These are phyloP conservation scores for Lagenidium sp. DNA, from an alignment of 352 stramenopile genomes.

Conservation along the genomic window DNA sequence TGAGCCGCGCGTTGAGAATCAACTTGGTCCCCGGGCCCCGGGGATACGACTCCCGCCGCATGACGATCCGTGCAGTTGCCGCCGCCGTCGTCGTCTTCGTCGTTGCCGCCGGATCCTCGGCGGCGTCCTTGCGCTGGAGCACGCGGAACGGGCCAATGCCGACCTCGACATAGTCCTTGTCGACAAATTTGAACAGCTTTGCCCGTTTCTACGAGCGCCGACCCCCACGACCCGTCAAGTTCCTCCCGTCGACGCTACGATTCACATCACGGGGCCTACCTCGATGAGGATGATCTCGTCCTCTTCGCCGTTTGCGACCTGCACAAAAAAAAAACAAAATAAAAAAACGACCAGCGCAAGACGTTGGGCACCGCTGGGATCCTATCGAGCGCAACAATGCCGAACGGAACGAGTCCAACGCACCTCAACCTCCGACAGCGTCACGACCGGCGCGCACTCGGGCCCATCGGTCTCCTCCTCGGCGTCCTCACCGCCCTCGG, in stretches of 20 bases:
- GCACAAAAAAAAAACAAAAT: background rate
- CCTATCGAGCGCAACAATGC: background rate
- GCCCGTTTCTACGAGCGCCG: constrained; percentile 41
- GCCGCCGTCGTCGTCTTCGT: too few relatives aligned
- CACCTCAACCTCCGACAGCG: constrained; percentile 46
- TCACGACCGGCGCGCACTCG: constrained; percentile 34
- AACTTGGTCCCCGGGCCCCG: constrained; percentile 67
- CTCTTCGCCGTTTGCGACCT: constrained; percentile 71
- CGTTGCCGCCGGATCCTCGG: constrained; percentile 20
- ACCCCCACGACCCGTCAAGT: background rate
- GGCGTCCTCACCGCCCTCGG: constrained; percentile 9
- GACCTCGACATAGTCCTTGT: constrained; percentile 67
- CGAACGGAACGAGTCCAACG: background rate
- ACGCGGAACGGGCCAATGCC: constrained; percentile 64
- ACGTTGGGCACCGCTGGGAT: too few relatives aligned
- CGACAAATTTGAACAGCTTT: constrained; percentile 75
- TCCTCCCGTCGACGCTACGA: background rate
- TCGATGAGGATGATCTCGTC: constrained; percentile 58
- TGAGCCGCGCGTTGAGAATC: constrained; percentile 59
- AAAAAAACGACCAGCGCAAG: background rate
- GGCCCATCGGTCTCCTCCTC: constrained; percentile 36
- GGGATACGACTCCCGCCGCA: constrained; percentile 71
- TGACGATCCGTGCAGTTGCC: constrained; percentile 51
- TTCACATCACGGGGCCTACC: constrained; percentile 16
- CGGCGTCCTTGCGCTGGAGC: constrained; percentile 33